Evolutionary conservation across 371 early-diverging fungal species (phyloP), one percentile per base, ranked within the genome.

Genomic region (Zancudomyces culisetae): DNA sequence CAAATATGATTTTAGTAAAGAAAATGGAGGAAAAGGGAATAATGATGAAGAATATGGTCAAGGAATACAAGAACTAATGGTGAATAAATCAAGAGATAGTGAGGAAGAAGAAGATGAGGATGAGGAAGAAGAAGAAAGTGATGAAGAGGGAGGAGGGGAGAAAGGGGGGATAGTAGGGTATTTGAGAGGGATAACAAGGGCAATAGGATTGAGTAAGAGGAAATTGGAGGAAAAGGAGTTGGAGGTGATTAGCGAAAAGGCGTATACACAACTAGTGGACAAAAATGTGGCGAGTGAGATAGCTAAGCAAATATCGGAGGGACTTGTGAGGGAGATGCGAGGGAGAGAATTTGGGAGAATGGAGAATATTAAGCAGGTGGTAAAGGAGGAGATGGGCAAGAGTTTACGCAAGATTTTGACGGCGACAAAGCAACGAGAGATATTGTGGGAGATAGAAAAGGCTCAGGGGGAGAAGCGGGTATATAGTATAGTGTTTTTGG

Each of bases 211-310:
- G n/a, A n/a, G n/a, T n/a, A n/a, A n/a, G 35, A 62, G 67, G 42
- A 55, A 63, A 24, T 66, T 78, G 24, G 63, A 64, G 1, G 63
- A 60, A n/a, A 71, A 62, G 22, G 55, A 67, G 18, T 60, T 78
- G 43, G 62, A 67, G 0, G 72, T 73, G 35, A 60, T 70, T n/a
- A 63, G 77, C 66, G 66, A 69, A 20, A 79, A 78, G 52, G 87
- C 93, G 83, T 81, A 82, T 59, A 87, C 90, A 56, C 93, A 91
- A 59, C 61, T 96, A 55, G 75, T 92, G 42, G 71, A 77, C 57
- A 92, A 93, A 70, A 96, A 96, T 59, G 94, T 96, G 0, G 97
- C 97, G 1, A 77, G 83, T 0, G 81, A 90, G 49, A 87, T 92
- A 54, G 85, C 93, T 0, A 76, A 78, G 15, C 81, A 86, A 56